Conservation (phyloP, 164 flowering plant genomes). For the Annona cherimola region DNA sequence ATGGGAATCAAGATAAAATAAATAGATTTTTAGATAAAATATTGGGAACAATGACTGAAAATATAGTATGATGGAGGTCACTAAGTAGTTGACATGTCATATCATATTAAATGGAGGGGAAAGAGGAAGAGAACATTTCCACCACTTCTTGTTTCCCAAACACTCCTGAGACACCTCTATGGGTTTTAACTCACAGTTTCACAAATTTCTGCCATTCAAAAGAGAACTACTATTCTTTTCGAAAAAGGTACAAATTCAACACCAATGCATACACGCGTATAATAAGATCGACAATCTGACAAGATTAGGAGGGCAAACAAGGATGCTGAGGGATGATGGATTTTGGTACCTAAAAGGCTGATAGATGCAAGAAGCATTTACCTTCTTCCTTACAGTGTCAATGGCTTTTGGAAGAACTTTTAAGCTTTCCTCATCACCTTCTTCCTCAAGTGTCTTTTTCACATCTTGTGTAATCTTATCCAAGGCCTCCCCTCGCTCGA, state of each 20-base stretch:
- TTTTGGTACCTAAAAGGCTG: background rate
- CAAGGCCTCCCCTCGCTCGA: conserved; percentile 96
- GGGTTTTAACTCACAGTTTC: background rate
- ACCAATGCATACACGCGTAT: background rate
- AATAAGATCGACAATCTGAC: background rate
- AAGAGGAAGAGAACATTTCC: no score
- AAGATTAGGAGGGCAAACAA: background rate
- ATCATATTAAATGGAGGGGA: no score
- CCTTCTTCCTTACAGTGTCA: conserved; percentile 87
- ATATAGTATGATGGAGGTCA: no score
- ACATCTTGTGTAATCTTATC: conserved; percentile 81
- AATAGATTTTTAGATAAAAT: no score
- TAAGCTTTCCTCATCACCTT: conserved; percentile 85
- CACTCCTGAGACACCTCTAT: no score
- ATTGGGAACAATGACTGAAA: no score
- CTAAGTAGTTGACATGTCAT: no score
- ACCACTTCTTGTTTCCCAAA: no score
- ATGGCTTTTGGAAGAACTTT: conserved; percentile 72
- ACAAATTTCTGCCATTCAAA: background rate
- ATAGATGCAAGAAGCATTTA: conserved; percentile 13
- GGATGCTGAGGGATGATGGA: background rate
- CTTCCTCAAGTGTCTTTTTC: conserved; percentile 68
- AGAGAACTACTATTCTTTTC: background rate
- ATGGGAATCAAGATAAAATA: no score
- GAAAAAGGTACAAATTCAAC: background rate